These are phyloP conservation scores for Elsinoe fawcettii DNA, from an alignment of 2,329 filamentous ascomycete genomes.

Conservation along the genomic window DNA sequence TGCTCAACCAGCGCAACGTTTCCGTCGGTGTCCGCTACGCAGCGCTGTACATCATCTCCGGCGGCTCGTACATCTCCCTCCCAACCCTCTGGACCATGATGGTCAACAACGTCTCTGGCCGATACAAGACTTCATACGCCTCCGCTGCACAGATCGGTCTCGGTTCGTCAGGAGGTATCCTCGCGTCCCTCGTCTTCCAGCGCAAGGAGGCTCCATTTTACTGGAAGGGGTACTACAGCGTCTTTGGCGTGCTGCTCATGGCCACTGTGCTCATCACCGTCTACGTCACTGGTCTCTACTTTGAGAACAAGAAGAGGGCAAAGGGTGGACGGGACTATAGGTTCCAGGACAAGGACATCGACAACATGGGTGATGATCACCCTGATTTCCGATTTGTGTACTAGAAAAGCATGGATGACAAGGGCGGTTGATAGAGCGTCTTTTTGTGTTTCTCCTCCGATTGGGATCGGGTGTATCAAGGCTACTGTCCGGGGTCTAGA, in stretches of 20 bases:
- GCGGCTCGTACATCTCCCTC: conserved; percentile 27
- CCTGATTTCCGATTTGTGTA: conserved; percentile 39
- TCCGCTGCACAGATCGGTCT: conserved; percentile 34
- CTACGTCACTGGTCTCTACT: conserved; percentile 2
- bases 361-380: conserved; percentile 47
- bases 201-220: conserved; percentile 14
- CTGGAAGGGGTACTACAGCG: conserved; percentile 12
- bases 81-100: conserved; percentile 27
- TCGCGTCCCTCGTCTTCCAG: conserved; percentile 35
- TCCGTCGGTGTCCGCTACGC: conserved; percentile 23
- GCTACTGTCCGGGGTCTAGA: not conserved
- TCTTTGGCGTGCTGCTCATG: conserved; percentile 13
- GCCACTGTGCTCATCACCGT: conserved; percentile 8
- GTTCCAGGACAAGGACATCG: conserved; percentile 34
- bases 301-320: conserved; percentile 43
- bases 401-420: conserved; percentile 1
- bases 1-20: conserved; percentile 27
- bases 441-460: not conserved
- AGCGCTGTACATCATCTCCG: conserved; percentile 25
- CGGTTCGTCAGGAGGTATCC: conserved; percentile 37
- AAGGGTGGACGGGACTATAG: conserved; percentile 41
- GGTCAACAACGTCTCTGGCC: conserved; percentile 28
- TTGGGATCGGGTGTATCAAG: not conserved
- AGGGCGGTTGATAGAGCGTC: not conserved
- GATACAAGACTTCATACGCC: conserved; percentile 32